phyloP scores from a whole-genome alignment of 805 yeast genomes.

The Starmerella bacillaris region DNA sequence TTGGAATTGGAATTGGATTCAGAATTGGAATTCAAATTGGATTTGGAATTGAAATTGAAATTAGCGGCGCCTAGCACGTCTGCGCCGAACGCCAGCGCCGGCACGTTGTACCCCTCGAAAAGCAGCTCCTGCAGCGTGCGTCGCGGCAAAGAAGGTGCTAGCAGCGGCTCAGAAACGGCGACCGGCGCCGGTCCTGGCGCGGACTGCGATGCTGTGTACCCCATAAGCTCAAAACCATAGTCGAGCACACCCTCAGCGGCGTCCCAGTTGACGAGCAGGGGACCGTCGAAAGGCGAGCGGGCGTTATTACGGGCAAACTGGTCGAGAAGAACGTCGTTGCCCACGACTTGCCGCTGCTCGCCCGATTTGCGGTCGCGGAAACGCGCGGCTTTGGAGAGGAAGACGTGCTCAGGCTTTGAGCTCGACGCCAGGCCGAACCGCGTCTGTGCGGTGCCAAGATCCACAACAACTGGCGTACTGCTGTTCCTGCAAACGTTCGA shows the following conservation, averaged over 20 bases:
- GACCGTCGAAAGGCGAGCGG: slow-evolving; percentile 72
- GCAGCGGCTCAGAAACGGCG: slow-evolving; percentile 61
- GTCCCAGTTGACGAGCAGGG: slow-evolving; percentile 83
- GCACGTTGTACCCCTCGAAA: slow-evolving; percentile 66
- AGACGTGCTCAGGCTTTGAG: slow-evolving; percentile 34
- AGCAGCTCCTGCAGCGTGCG: slow-evolving; percentile 58
- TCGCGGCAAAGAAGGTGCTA: slow-evolving; percentile 53
- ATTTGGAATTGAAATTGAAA: slow-evolving; percentile 27
- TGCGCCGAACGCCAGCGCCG: slow-evolving; percentile 61
- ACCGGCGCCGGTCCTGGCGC: slow-evolving; percentile 47
- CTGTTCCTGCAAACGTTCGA: slow-evolving; percentile 5
- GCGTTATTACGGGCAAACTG: slow-evolving; percentile 48
- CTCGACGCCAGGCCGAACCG: slow-evolving; percentile 24
- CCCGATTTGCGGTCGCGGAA: slow-evolving; percentile 54
- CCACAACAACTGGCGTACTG: slow-evolving; percentile 59
- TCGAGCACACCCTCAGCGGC: slow-evolving; percentile 65
- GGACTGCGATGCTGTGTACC: slow-evolving; percentile 28
- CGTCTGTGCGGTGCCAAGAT: slow-evolving; percentile 49
- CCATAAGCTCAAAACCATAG: slow-evolving; percentile 62
- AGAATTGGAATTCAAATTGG: slow-evolving; percentile 20
- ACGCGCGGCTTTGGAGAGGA: slow-evolving; percentile 52
- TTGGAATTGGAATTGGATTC: too few relatives aligned
- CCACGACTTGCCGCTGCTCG: slow-evolving; percentile 50
- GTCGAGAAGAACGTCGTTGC: slow-evolving; percentile 65
- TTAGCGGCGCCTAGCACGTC: slow-evolving; percentile 67